These are phyloP conservation scores for Russula sp. DNA, from an alignment of 768 basidiomycete species.

Conservation along the genomic window DNA sequence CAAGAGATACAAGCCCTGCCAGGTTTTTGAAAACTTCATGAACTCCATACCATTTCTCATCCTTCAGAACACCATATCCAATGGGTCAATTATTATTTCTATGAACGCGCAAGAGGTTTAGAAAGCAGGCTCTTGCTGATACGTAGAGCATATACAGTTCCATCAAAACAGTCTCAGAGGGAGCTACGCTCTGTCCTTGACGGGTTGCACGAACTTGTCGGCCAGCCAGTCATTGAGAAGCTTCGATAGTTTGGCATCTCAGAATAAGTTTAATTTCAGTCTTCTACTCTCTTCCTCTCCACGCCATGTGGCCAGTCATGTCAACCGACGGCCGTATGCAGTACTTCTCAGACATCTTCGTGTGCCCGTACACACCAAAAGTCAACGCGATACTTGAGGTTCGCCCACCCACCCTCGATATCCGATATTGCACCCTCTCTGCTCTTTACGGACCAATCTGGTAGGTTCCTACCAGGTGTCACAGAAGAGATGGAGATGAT, in stretches of 20 bases:
- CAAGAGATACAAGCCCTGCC: background rate
- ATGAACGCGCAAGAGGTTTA: no score
- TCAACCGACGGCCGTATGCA: background rate
- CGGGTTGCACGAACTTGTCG: no score
- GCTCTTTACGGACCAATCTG: background rate
- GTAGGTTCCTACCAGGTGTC: background rate
- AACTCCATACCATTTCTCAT: background rate
- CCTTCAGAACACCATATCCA: background rate
- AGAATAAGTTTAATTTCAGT: no score
- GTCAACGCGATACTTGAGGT: conserved; percentile 1
- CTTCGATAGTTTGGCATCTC: no score
- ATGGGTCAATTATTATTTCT: conserved; percentile 1
- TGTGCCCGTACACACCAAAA: conserved; percentile 18
- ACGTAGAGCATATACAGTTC: no score
- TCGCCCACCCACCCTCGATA: background rate
- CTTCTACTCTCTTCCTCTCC: background rate
- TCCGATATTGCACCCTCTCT: background rate
- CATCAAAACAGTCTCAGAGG: no score
- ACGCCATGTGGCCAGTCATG: conserved; percentile 13
- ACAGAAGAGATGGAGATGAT: background rate
- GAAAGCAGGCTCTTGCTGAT: no score
- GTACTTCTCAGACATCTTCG: conserved; percentile 10
- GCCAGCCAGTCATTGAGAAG: no score
- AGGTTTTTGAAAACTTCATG: conserved; percentile 4
- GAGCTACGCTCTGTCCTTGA: no score